phyloP scores from a whole-genome alignment of 2,329 filamentous ascomycete genomes.

The Clarireedia hainanense region DNA sequence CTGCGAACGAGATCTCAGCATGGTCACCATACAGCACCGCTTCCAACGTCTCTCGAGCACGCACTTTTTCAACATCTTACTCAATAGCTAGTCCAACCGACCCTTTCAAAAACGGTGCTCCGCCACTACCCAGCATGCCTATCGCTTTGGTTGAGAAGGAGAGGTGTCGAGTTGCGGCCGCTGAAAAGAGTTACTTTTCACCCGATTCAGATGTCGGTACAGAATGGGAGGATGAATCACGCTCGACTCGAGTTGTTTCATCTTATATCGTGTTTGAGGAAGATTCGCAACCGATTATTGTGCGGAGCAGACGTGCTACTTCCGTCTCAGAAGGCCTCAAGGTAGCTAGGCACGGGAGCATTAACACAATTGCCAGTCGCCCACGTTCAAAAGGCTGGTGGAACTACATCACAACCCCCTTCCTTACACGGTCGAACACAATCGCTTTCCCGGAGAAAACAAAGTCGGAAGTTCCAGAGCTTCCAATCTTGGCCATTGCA shows the following conservation, averaged over 20 bases:
- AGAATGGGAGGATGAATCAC: conserved; percentile 24
- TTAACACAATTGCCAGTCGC: conserved; percentile 26
- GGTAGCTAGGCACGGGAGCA: conserved; percentile 18
- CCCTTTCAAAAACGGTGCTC: conserved; percentile 33
- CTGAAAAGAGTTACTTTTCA: conserved; percentile 25
- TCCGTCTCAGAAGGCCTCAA: conserved; percentile 20
- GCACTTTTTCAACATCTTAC: conserved; percentile 37
- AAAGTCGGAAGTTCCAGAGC: conserved; percentile 15
- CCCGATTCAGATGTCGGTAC: conserved; percentile 26
- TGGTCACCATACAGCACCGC: conserved; percentile 25
- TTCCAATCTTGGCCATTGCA: conserved; percentile 31
- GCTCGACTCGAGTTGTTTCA: conserved; percentile 20
- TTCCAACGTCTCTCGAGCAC: conserved; percentile 9
- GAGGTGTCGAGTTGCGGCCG: conserved; percentile 18
- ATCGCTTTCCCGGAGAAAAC: conserved; percentile 19
- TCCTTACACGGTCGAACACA: conserved; percentile 35
- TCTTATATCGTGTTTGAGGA: conserved; percentile 65
- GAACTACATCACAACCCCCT: conserved; percentile 69
- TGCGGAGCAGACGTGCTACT: conserved; percentile 33
- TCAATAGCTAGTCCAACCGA: conserved; percentile 43
- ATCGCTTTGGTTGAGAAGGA: conserved; percentile 27
- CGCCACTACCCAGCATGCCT: conserved; percentile 54
- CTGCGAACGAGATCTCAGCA: conserved; percentile 34
- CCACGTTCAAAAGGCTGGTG: conserved; percentile 65
- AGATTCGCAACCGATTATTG: conserved; percentile 43